Percentiles rank a stretch among this genome's conserved stretches.
phyloP scores from a whole-genome alignment of 371 early-diverging fungal genomes.

The Chytridium lagenaria region DNA sequence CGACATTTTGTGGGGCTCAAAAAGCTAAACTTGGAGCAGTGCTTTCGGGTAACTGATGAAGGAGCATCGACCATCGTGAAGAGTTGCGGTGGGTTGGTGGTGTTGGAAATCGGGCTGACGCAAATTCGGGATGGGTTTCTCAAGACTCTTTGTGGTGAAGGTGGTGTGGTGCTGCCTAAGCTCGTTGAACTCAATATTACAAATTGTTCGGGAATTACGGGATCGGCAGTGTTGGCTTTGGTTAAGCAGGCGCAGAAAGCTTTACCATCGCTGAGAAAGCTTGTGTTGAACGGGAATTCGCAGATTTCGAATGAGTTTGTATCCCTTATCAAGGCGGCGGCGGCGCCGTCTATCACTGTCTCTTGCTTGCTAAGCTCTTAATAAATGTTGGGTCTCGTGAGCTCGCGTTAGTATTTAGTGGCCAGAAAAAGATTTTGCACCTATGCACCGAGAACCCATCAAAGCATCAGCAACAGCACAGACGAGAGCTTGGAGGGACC shows the following conservation, averaged over 20 bases:
- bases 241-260: background rate
- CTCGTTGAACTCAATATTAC: background rate
- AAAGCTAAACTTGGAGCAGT: background rate
- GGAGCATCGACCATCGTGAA: background rate
- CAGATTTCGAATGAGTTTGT: slow-evolving; percentile 15
- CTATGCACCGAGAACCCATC: background rate
- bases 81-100: background rate
- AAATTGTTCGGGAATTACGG: background rate
- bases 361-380: too few relatives aligned
- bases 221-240: background rate
- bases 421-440: background rate
- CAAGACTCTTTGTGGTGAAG: background rate
- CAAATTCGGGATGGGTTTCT: background rate
- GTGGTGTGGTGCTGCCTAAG: background rate
- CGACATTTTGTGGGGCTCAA: background rate
- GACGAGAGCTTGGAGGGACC: background rate
- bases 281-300: background rate
- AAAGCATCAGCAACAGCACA: background rate
- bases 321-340: background rate
- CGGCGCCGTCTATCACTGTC: background rate
- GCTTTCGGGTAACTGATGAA: background rate
- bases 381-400: too few relatives aligned
- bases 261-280: background rate
- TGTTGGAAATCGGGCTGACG: background rate
- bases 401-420: too few relatives aligned